A percentile compares a stretch with the other conserved stretches of the same genome.
Conservation (phyloP, 148 eudicot species). For the Nepenthes mirabilis region DNA sequence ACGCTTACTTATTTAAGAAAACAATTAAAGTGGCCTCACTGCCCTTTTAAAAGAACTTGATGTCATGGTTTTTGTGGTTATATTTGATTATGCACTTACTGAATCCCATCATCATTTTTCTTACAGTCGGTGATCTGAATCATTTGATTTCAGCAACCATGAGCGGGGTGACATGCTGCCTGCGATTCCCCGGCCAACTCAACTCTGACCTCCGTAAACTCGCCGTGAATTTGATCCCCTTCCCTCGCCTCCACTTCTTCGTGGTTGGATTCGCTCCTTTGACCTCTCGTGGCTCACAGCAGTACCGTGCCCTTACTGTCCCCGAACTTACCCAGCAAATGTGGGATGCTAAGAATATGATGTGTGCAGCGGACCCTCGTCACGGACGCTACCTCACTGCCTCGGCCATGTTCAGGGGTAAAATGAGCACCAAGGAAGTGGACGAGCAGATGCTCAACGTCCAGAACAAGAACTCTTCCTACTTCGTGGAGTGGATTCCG, state of each 20-base stretch:
- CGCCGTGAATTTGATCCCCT: constrained; percentile 37
- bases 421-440: constrained; percentile 64
- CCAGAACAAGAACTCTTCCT: constrained; percentile 67
- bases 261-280: constrained; percentile 70
- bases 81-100: no score
- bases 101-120: neutral
- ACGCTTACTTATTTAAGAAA: no score
- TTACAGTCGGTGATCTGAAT: constrained; percentile 63
- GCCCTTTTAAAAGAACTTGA: no score
- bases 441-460: constrained; percentile 65
- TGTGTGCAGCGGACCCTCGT: constrained; percentile 79
- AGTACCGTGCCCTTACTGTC: constrained; percentile 66
- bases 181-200: constrained; percentile 51
- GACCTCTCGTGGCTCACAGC: constrained; percentile 70
- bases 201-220: constrained; percentile 48
- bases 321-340: constrained; percentile 75
- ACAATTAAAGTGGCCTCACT: no score
- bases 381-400: constrained; percentile 76
- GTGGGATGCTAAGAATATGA: constrained; percentile 86
- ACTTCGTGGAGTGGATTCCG: constrained; percentile 80
- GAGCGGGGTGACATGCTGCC: constrained; percentile 73
- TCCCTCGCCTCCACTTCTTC: constrained; percentile 58
- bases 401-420: constrained; percentile 71
- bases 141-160: constrained; percentile 67
- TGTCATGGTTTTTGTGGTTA: no score